Percentiles rank a stretch among this genome's conserved stretches.
phyloP scores from a whole-genome alignment of 2,329 filamentous ascomycete genomes.

The Botryotinia convoluta region DNA sequence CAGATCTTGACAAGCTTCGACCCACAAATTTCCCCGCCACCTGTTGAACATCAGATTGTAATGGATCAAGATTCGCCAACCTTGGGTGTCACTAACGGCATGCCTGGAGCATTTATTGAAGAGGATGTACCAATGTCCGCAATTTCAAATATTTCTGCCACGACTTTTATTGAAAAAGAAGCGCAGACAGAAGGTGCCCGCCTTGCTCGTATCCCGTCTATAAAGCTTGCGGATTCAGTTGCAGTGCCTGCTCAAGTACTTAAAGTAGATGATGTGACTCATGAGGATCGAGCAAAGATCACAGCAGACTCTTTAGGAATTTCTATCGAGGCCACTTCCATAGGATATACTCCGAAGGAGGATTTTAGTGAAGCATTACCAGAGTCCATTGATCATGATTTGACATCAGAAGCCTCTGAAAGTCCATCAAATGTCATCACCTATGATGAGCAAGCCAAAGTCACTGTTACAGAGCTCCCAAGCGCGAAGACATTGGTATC shows the following conservation, averaged over 20 bases:
- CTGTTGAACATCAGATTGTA: slow-evolving; percentile 13
- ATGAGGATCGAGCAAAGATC: neutral
- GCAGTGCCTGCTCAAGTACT: neutral
- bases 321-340: slow-evolving; percentile 25
- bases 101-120: slow-evolving; percentile 58
- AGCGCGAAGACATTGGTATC: neutral
- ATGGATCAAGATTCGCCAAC: slow-evolving; percentile 58
- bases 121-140: slow-evolving; percentile 57
- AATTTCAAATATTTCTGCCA: slow-evolving; percentile 56
- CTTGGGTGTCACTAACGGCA: slow-evolving; percentile 50
- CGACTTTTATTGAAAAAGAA: slow-evolving; percentile 72
- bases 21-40: neutral
- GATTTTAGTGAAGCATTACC: slow-evolving; percentile 10
- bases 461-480: neutral
- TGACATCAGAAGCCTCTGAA: slow-evolving; percentile 21
- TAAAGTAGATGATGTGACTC: neutral
- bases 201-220: slow-evolving; percentile 27
- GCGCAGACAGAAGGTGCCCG: slow-evolving; percentile 56
- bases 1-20: slow-evolving; percentile 34
- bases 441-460: neutral
- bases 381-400: slow-evolving; percentile 16
- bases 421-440: neutral
- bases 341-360: slow-evolving; percentile 29
- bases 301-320: slow-evolving; percentile 31
- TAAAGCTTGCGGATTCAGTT: neutral